These are phyloP conservation scores for Bjerkandera adusta DNA, from an alignment of 1,284 basidiomycete species.

Conservation along the genomic window DNA sequence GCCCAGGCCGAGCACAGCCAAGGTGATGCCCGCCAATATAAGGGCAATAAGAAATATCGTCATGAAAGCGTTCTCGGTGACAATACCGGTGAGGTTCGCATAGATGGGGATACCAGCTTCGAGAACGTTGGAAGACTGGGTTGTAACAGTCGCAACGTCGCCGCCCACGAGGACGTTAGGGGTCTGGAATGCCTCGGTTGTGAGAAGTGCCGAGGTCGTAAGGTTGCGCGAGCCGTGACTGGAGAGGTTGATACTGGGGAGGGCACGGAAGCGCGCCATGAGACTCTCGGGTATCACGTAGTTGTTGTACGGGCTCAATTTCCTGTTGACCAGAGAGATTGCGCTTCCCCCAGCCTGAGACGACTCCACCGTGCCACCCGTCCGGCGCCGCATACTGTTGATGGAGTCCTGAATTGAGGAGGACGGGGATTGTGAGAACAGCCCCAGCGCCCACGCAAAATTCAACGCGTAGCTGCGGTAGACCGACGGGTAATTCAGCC, in stretches of 20 bases:
- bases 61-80: conserved; percentile 82
- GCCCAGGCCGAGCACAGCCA: conserved; percentile 50
- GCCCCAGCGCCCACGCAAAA: conserved; percentile 86
- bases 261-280: conserved; percentile 11
- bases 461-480: conserved; percentile 83
- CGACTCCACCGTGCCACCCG: conserved; percentile 74
- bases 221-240: conserved; percentile 9
- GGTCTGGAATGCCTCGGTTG: background rate
- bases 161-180: conserved; percentile 13
- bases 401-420: conserved; percentile 77
- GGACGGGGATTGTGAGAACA: conserved; percentile 61
- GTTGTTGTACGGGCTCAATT: conserved; percentile 75
- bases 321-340: conserved; percentile 75
- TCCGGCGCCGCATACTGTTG: conserved; percentile 75
- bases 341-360: conserved; percentile 52
- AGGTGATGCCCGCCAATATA: conserved; percentile 56
- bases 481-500: conserved; percentile 84
- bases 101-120: conserved; percentile 82
- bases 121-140: conserved; percentile 60
- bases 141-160: conserved; percentile 66
- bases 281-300: conserved; percentile 14
- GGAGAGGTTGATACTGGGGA: conserved; percentile 22
- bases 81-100: conserved; percentile 70
- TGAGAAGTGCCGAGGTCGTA: conserved; percentile 1
- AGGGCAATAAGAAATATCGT: conserved; percentile 75